Evolutionary conservation across 1,139 yeast species (phyloP), one percentile per base, ranked within the genome.

Genomic region (Blastobotrys apis): DNA sequence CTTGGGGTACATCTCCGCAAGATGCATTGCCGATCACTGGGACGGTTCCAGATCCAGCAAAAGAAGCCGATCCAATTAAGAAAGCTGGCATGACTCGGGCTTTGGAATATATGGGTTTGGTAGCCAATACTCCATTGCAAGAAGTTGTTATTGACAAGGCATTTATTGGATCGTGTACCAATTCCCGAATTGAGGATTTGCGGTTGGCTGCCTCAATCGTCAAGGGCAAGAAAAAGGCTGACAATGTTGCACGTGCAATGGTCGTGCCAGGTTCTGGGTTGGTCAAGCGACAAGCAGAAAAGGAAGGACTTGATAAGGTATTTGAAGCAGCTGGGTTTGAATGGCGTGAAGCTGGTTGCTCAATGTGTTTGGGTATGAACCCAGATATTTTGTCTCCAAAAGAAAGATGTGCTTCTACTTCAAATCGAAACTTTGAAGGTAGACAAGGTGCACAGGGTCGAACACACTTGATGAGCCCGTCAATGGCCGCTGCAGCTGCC

Each of bases 281-380:
- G 48, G 94, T 92, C 54, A 92, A 90, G 69, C 72, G 72, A 49
- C 94, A 87, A 69, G 98, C 98, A 45, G 98, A 92, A 70, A 74
- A 71, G 53, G 98, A 92, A 71, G 98, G 98, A 44, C 76, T 92
- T 47, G 94, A 92, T 65, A 85, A 86, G 72, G 77, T 92, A 50
- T 92, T 92, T 59, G 80, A 74, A 59, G 87, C 79, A 42, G 97
- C 98, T 46, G 97, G 96, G 22, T 92, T 92, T 63, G 88, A 84
- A 59, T 92, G 98, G 98, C 84, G 98, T 73, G 98, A 92, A 72
- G 97, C 98, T 53, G 98, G 98, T 51, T 92, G 98, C 71, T 90
- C 97, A 41, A 92, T 92, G 98, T 92, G 98, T 72, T 78, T 92
- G 49, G 98, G 98, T 68, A 92, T 92, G 98, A 92, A 92, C 71